Evolutionary conservation across 441 rosid genomes (phyloP).

Genomic region (Erodium texanum): DNA sequence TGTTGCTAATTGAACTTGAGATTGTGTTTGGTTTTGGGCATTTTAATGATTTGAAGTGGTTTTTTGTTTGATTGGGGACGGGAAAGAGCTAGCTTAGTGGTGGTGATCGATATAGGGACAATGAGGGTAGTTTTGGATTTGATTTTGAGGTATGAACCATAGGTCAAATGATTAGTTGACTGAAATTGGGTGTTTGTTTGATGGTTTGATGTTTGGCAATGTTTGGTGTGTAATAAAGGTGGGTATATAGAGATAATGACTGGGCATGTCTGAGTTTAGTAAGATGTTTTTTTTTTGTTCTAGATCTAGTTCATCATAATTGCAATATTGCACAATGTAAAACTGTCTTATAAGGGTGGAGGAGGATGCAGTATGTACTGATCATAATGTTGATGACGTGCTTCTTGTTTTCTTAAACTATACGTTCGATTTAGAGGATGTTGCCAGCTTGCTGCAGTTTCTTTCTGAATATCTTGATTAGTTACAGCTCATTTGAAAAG

Average conservation of each 20-base stretch:
- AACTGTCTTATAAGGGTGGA: background rate
- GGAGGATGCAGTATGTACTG: background rate
- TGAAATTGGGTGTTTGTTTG: background rate
- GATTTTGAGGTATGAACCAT: background rate
- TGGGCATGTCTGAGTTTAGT: no score
- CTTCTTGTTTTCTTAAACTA: background rate
- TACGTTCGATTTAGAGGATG: background rate
- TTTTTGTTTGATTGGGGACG: no score
- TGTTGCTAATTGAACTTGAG: no score
- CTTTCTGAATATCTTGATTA: background rate
- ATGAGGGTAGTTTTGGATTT: conserved; percentile 2
- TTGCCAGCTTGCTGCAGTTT: background rate
- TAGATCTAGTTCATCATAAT: background rate
- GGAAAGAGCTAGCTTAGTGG: background rate
- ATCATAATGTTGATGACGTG: background rate
- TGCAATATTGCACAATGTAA: background rate
- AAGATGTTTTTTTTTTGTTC: no score
- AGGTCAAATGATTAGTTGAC: background rate
- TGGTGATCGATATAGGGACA: background rate
- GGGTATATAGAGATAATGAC: background rate
- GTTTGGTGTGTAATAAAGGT: background rate
- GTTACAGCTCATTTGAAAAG: background rate
- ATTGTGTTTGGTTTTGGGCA: no score
- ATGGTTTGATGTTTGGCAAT: background rate
- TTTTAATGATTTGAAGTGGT: no score